Percentiles rank a stretch among this genome's conserved stretches.
Evolutionary conservation across 495 filamentous ascomycete species (phyloP).

Genomic region (Hapsidospora chrysogenum): DNA sequence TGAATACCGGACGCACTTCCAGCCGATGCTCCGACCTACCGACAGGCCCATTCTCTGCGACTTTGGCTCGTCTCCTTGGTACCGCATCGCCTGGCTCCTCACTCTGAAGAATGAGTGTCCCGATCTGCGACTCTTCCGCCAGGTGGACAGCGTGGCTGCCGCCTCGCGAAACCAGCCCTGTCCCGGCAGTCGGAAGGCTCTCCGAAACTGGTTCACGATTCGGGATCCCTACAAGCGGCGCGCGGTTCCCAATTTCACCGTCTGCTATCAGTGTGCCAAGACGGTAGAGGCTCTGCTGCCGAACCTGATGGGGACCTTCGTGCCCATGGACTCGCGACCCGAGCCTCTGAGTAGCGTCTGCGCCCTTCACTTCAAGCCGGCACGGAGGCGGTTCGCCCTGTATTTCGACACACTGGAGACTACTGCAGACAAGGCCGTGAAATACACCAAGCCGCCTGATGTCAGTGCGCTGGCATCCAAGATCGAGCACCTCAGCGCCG

Average conservation of each 20-base stretch:
- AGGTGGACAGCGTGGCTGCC: conserved; percentile 18
- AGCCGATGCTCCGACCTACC: conserved; percentile 14
- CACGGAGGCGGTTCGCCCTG: conserved; percentile 22
- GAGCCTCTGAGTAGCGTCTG: conserved; percentile 19
- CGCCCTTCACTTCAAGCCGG: conserved; percentile 17
- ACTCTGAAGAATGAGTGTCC: conserved; percentile 18
- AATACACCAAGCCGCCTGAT: conserved; percentile 13
- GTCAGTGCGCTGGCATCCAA: conserved; percentile 17
- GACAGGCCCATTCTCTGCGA: conserved; percentile 23
- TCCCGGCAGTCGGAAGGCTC: conserved; percentile 10
- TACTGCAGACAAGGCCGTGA: conserved; percentile 19
- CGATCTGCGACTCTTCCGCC: conserved; percentile 21
- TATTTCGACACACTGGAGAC: conserved; percentile 26
- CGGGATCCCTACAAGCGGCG: conserved; percentile 15
- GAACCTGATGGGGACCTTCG: conserved; percentile 21
- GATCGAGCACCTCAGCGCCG: conserved; percentile 14
- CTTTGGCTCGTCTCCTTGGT: conserved; percentile 25
- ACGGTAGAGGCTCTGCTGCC: conserved; percentile 24
- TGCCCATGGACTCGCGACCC: conserved; percentile 16
- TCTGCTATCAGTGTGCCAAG: conserved; percentile 23
- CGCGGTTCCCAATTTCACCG: conserved; percentile 17
- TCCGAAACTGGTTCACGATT: conserved; percentile 26
- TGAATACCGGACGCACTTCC: conserved; percentile 20
- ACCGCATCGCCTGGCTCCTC: conserved; percentile 28
- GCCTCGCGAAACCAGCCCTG: conserved; percentile 14